Percentiles rank a stretch among this genome's conserved stretches.
Evolutionary conservation across 495 filamentous ascomycete species (phyloP).

Genomic region (Penicillium angulare): DNA sequence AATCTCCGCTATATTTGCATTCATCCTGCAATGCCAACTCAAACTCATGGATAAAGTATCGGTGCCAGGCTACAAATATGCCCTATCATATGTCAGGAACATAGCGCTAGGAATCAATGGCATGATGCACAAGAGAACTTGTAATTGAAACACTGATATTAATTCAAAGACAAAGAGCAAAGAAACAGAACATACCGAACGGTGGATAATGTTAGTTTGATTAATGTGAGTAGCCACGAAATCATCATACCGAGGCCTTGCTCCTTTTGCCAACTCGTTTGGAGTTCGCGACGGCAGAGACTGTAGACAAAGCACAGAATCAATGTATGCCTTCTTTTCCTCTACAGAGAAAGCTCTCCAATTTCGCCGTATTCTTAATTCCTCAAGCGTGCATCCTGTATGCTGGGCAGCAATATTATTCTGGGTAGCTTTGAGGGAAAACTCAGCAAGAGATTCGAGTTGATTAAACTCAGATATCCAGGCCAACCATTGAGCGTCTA

Average conservation of each 20-base stretch:
- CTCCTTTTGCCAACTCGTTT: neutral
- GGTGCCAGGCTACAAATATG: neutral
- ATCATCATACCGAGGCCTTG: neutral
- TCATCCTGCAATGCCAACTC: neutral
- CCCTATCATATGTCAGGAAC: neutral
- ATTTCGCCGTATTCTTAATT: neutral
- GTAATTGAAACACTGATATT: too few species aligned
- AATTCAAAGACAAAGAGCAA: neutral
- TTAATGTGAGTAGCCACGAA: slow-evolving; percentile 1
- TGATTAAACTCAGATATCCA: neutral
- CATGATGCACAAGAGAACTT: too few species aligned
- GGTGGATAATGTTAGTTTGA: neutral
- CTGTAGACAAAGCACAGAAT: neutral
- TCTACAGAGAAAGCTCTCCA: neutral
- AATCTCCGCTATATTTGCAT: neutral
- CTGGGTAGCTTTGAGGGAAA: neutral
- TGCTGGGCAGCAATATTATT: neutral
- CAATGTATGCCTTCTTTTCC: neutral
- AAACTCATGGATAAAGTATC: neutral
- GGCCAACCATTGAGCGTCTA: neutral
- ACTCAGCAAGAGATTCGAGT: neutral
- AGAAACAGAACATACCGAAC: neutral
- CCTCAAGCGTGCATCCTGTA: neutral
- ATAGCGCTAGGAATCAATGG: too few species aligned
- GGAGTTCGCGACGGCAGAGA: neutral